Base-by-base conservation (phyloP, 2,329 filamentous ascomycete species). In the Akanthomyces uredinophilus region DNA sequence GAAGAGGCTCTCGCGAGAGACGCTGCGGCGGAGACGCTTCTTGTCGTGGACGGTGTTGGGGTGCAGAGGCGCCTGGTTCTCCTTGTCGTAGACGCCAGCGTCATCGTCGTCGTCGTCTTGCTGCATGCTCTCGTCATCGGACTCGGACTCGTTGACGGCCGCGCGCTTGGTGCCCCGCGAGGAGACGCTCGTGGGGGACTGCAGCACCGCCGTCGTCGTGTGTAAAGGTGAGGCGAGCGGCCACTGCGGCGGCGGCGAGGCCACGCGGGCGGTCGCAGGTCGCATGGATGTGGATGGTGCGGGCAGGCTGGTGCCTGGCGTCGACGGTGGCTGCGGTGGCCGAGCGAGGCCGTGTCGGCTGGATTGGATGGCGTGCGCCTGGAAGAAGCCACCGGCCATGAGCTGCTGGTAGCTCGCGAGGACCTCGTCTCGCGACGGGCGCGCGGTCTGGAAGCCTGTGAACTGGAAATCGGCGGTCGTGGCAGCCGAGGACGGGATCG, bases 371-470 rank as follows among this genome's bases (percentile, higher is more conserved):
- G 83, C 83, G 65, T 85, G 83, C 27, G 80, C 75, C 52, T 79
- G 76, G 70, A 86, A 86, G 78, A 86, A 86, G 63, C 83, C 83
- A 6, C 78, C 78, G 2, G 81, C 79, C 66, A 86, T 77, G 62
- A 86, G 77, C 66, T 82, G 74, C 65, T 84, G 80, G 70, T 86
- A 86, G 68, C 77, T 85, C 64, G 80, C 78, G 68, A 84, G 66
- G 59, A 86, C 78, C 62, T 86, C 82, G 57, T 86, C 83, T 66
- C 68, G 69, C 37, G 71, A 69, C 3, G 73, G 73, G 66, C 70
- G 69, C 7, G 73, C 71, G 16, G 62, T 59, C 20, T 65, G 61
- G 22, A 47, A 63, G 20, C 59, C 56, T 16, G 56, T 52, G 16
- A 60, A 60, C 39, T 37, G 13, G 14, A 60, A 46, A 11, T 47